Conservation (phyloP, 1,139 yeast species). For the Kodamaea plutei region DNA sequence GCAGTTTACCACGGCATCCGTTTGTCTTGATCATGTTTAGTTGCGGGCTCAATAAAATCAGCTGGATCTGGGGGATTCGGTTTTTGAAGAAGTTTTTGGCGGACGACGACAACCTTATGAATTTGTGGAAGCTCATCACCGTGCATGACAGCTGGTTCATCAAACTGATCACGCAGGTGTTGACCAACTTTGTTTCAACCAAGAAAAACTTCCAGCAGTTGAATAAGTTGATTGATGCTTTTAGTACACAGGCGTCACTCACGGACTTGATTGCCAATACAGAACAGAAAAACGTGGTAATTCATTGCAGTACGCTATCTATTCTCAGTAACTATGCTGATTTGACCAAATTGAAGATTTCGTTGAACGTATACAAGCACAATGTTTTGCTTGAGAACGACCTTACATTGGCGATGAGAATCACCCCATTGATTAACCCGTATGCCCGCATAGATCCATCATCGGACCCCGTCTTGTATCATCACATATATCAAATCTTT, state of each 20-base stretch:
- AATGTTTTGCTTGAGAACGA: slow-evolving; percentile 25
- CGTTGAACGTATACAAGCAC: slow-evolving; percentile 63
- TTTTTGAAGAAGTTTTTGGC: slow-evolving; percentile 68
- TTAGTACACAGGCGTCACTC: slow-evolving; percentile 13
- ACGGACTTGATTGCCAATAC: slow-evolving; percentile 6
- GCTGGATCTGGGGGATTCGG: slow-evolving; percentile 78
- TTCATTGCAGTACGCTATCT: slow-evolving; percentile 54
- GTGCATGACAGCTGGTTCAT: slow-evolving; percentile 94
- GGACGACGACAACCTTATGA: slow-evolving; percentile 36
- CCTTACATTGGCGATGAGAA: slow-evolving; percentile 17
- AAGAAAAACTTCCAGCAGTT: slow-evolving; percentile 28
- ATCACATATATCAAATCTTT: slow-evolving; percentile 48
- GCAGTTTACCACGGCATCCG: slow-evolving; percentile 49
- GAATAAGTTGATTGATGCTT: slow-evolving; percentile 29
- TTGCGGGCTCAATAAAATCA: slow-evolving; percentile 64
- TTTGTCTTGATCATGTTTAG: slow-evolving; percentile 72
- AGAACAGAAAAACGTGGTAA: slow-evolving; percentile 22
- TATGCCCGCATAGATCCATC: slow-evolving; percentile 18
- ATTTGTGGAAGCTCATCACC: slow-evolving; percentile 60
- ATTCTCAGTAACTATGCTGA: slow-evolving; percentile 65
- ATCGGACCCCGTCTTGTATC: slow-evolving; percentile 31
- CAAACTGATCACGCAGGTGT: slow-evolving; percentile 70
- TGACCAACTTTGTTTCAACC: slow-evolving; percentile 48
- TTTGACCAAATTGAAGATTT: slow-evolving; percentile 71
- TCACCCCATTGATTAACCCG: slow-evolving; percentile 22